Percentiles rank a stretch among this genome's conserved stretches.
Conservation (phyloP, 177 flowering plant genomes). For the Vitis hybrid region DNA sequence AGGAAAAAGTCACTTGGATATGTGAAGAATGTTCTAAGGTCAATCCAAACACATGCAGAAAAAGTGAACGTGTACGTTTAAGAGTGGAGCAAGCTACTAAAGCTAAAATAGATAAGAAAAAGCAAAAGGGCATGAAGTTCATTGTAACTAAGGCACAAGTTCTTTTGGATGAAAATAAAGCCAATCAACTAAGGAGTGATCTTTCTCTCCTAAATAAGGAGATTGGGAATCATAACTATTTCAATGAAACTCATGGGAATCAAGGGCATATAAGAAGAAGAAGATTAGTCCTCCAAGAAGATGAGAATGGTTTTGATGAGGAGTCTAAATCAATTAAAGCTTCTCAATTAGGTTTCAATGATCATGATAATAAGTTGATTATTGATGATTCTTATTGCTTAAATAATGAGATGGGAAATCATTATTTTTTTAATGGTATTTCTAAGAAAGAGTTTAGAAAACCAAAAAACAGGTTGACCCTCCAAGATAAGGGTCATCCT, state of each 20-base stretch:
- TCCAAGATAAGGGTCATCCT: no score
- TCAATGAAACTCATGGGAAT: not conserved
- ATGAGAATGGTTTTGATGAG: not conserved
- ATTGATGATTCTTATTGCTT: no score
- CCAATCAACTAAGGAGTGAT: not conserved
- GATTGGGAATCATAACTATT: no score
- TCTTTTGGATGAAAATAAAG: not conserved
- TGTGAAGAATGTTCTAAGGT: conserved; percentile 3
- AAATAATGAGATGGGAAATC: no score
- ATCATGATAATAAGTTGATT: no score
- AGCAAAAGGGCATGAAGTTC: not conserved
- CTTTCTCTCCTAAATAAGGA: not conserved
- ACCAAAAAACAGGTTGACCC: no score
- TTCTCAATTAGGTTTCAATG: not conserved
- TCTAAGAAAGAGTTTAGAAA: no score
- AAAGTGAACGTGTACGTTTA: conserved; percentile 2
- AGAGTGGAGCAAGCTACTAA: not conserved
- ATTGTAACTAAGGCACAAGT: not conserved
- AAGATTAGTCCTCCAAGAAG: not conserved
- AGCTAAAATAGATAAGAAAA: conserved; percentile 4
- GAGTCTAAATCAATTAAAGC: not conserved
- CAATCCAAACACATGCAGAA: not conserved
- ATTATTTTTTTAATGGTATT: no score
- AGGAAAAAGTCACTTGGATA: conserved; percentile 7
- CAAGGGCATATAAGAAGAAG: not conserved